Evolutionary conservation across 2,329 filamentous ascomycete species (phyloP).

Genomic region (Scedosporium aurantiacum): DNA sequence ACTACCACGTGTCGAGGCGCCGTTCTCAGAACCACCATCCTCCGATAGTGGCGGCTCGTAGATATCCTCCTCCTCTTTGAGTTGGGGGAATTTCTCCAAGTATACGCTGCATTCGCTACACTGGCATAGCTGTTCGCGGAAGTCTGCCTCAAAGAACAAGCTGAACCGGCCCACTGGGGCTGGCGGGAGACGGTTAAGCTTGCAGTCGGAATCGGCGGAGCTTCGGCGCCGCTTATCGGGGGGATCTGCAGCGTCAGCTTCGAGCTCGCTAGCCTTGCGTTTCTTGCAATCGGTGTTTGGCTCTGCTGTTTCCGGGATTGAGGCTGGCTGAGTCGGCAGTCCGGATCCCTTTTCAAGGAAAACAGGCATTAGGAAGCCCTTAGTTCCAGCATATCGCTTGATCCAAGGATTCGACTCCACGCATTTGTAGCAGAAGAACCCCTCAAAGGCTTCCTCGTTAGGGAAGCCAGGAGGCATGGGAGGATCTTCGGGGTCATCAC

Average conservation of each 20-base stretch:
- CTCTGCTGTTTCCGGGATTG: background rate
- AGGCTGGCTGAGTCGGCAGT: conserved; percentile 11
- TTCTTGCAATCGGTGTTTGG: conserved; percentile 37
- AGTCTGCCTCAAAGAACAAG: conserved; percentile 69
- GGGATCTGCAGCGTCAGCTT: conserved; percentile 23
- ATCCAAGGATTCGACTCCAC: conserved; percentile 83
- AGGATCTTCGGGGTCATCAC: conserved; percentile 41
- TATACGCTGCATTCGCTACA: conserved; percentile 65
- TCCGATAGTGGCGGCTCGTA: conserved; percentile 86
- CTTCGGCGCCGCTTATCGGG: conserved; percentile 42
- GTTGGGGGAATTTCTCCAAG: conserved; percentile 39
- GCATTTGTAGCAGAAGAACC: conserved; percentile 90
- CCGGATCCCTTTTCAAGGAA: conserved; percentile 22
- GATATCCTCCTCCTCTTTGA: conserved; percentile 86
- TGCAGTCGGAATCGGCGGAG: conserved; percentile 38
- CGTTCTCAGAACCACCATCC: conserved; percentile 37
- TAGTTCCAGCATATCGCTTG: conserved; percentile 69
- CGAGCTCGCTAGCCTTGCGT: conserved; percentile 48
- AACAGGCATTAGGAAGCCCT: conserved; percentile 70
- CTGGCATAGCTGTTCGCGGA: conserved; percentile 72
- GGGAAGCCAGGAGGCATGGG: conserved; percentile 81
- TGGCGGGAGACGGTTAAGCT: conserved; percentile 46
- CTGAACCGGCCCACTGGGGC: conserved; percentile 54
- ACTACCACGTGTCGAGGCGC: conserved; percentile 54
- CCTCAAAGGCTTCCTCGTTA: conserved; percentile 76